phyloP scores from a whole-genome alignment of 1,284 basidiomycete species.

The Pseudozyma thailandica region DNA sequence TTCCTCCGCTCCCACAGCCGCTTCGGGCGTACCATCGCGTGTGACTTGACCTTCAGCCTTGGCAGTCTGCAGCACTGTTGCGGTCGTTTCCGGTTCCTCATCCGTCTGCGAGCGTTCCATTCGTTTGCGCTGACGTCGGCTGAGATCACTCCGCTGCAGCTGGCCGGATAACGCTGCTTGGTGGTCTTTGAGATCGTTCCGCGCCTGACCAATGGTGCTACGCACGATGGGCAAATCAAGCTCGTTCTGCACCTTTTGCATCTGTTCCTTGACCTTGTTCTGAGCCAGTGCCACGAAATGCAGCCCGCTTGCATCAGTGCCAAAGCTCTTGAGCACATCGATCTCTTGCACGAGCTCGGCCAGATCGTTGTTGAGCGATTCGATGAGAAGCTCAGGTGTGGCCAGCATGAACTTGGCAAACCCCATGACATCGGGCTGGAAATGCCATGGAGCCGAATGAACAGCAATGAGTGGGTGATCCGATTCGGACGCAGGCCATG shows the following conservation, averaged over 20 bases:
- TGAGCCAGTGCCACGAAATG: constrained; percentile 81
- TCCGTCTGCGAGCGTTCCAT: constrained; percentile 45
- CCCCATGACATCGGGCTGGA: constrained; percentile 87
- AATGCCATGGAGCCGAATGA: constrained; percentile 92
- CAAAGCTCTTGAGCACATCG: constrained; percentile 68
- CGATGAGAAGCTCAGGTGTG: constrained; percentile 79
- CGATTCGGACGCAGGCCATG: constrained; percentile 77
- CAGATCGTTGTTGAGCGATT: constrained; percentile 79
- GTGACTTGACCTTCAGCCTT: constrained; percentile 1
- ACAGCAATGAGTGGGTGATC: constrained; percentile 77
- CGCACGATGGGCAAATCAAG: constrained; percentile 55
- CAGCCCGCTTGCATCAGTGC: constrained; percentile 80
- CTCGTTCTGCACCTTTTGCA: constrained; percentile 55
- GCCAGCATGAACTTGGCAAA: constrained; percentile 97
- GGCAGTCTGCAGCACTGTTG: neutral
- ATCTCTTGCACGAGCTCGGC: constrained; percentile 77
- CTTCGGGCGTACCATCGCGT: constrained; percentile 31
- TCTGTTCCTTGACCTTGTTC: constrained; percentile 59
- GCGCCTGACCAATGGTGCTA: constrained; percentile 65
- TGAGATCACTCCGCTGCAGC: constrained; percentile 34
- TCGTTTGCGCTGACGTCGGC: constrained; percentile 49
- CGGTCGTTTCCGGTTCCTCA: constrained; percentile 24
- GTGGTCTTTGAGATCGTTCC: constrained; percentile 73
- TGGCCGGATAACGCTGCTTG: constrained; percentile 37
- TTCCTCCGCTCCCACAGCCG: constrained; percentile 35